Percentiles rank a stretch among this genome's conserved stretches.
Evolutionary conservation across 192 early-diverging fungal species (phyloP).

Genomic region (Entomortierella parvispora): DNA sequence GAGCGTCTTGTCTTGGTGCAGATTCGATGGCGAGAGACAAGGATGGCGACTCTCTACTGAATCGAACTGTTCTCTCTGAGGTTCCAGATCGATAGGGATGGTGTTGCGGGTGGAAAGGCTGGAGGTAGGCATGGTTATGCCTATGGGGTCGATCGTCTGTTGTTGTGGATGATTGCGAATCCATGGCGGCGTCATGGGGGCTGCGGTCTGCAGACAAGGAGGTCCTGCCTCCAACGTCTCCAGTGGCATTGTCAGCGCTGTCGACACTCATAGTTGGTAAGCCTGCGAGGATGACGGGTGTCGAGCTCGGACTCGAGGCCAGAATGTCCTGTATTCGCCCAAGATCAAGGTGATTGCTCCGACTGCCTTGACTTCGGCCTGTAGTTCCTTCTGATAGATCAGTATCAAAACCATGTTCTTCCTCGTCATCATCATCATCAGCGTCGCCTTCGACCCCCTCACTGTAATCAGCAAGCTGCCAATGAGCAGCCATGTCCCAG

Average conservation of each 20-base stretch:
- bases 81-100: neutral
- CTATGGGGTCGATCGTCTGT: too few relatives aligned
- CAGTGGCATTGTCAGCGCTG: too few relatives aligned
- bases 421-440: constrained; percentile 43
- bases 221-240: too few relatives aligned
- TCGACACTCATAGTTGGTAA: neutral
- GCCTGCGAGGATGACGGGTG: constrained; percentile 7
- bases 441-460: constrained; percentile 43
- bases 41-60: constrained; percentile 6
- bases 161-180: too few relatives aligned
- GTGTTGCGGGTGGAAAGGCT: neutral
- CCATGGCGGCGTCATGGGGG: too few relatives aligned
- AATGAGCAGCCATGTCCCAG: constrained; percentile 39
- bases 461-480: constrained; percentile 36
- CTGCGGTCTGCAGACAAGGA: too few relatives aligned
- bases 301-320: constrained; percentile 29
- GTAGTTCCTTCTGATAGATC: constrained; percentile 33
- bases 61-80: constrained; percentile 15
- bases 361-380: neutral
- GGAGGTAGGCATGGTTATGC: too few relatives aligned
- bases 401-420: constrained; percentile 30
- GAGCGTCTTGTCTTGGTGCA: too few relatives aligned
- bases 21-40: too few relatives aligned
- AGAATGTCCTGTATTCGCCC: constrained; percentile 30
- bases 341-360: constrained; percentile 14